Percentiles rank a stretch among this genome's conserved stretches.
These are phyloP conservation scores for Russula virescens DNA, from an alignment of 768 basidiomycete species.

Conservation along the genomic window DNA sequence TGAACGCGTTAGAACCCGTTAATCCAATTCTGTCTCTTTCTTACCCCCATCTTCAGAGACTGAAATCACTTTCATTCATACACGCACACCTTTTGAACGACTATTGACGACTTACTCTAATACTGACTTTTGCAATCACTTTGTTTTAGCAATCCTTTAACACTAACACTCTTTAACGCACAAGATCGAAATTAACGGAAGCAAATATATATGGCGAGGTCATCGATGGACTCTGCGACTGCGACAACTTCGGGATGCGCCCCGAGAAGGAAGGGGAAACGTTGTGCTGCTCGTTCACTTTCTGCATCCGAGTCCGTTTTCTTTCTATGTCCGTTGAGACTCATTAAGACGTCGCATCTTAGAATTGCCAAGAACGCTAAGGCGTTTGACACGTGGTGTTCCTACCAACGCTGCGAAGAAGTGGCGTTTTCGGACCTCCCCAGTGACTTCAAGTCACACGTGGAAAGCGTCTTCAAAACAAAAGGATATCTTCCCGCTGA, in stretches of 20 bases:
- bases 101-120: constrained; percentile 8
- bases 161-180: neutral
- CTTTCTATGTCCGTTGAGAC: neutral
- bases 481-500: constrained; percentile 33
- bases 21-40: constrained; percentile 8
- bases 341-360: constrained; percentile 1
- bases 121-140: constrained; percentile 6
- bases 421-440: constrained; percentile 44
- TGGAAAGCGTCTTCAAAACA: constrained; percentile 38
- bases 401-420: constrained; percentile 45
- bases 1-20: neutral
- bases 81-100: neutral
- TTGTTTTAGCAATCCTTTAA: constrained; percentile 12
- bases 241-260: neutral
- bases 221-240: constrained; percentile 16
- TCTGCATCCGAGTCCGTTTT: constrained; percentile 16
- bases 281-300: neutral
- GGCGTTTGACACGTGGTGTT: constrained; percentile 48
- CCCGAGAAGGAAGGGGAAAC: neutral
- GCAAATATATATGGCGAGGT: constrained; percentile 1
- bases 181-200: neutral
- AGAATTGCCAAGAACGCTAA: constrained; percentile 47
- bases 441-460: constrained; percentile 33
- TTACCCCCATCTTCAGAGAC: constrained; percentile 5
- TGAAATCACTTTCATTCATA: constrained; percentile 2